Evolutionary conservation across 257 asterid genomes (phyloP).

Genomic region (Solanum tarijense): DNA sequence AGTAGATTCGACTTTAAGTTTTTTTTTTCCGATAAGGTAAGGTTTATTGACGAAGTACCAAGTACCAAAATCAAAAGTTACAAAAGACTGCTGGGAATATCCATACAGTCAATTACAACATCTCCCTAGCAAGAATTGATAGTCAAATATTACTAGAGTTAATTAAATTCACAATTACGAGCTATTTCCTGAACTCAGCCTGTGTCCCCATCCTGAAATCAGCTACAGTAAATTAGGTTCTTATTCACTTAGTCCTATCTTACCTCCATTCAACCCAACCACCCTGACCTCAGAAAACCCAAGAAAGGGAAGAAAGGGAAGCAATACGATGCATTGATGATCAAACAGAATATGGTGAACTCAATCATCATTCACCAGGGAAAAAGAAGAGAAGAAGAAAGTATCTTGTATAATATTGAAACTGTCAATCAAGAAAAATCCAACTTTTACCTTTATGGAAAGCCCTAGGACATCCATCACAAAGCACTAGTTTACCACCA

Average conservation of each 20-base stretch:
- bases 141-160: not conserved
- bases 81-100: not conserved
- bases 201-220: not conserved
- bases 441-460: conserved; percentile 80
- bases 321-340: not conserved
- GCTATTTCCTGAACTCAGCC: not conserved
- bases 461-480: conserved; percentile 99
- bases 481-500: conserved; percentile 96
- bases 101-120: not conserved
- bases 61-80: not conserved
- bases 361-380: not conserved
- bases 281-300: not conserved
- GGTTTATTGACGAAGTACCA: not conserved
- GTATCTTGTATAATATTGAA: not conserved
- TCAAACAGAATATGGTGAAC: not conserved
- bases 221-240: not conserved
- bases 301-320: not conserved
- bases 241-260: not conserved
- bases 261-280: not conserved
- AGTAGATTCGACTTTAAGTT: not conserved
- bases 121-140: not conserved
- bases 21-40: not conserved
- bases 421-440: not conserved
- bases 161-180: not conserved
- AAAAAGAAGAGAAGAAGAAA: not conserved